A percentile compares a stretch with the other conserved stretches of the same genome.
Evolutionary conservation across 176 grass and related monocot genomes (phyloP).

Genomic region (Zizania latifolia): DNA sequence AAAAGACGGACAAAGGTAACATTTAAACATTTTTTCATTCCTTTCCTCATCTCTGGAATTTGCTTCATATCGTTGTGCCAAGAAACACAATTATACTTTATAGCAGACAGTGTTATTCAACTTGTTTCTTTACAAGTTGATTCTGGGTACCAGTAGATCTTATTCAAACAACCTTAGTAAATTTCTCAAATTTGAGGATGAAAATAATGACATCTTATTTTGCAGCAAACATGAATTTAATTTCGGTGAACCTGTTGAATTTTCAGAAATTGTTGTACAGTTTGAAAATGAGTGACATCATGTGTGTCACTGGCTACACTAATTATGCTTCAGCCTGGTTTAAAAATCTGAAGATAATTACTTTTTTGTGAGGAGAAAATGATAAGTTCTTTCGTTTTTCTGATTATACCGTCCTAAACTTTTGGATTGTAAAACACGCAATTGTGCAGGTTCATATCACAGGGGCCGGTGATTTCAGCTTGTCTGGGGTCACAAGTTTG

Average conservation of each 20-base stretch:
- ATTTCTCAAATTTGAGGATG: not conserved
- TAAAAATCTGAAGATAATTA: not conserved
- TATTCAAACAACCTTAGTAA: not conserved
- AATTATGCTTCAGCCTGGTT: not conserved
- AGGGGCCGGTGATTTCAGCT: conserved; percentile 85
- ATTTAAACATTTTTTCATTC: not conserved
- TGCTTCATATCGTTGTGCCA: conserved; percentile 21
- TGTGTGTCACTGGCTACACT: not conserved
- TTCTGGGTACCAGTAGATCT: not conserved
- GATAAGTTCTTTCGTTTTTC: not conserved
- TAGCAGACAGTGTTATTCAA: not conserved
- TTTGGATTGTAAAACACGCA: conserved; percentile 11
- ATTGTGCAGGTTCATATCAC: conserved; percentile 83
- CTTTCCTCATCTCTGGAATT: conserved; percentile 6
- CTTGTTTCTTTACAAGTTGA: not conserved
- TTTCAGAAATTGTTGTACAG: not conserved
- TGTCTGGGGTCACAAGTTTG: conserved; percentile 70
- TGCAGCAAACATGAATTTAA: conserved; percentile 2
- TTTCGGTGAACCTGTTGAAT: not conserved
- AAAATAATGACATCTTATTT: not conserved
- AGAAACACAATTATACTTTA: not conserved
- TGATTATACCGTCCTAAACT: not conserved
- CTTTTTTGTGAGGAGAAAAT: not conserved
- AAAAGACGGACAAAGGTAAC: conserved; percentile 86
- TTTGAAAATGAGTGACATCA: not conserved